Percentiles rank a stretch among this genome's conserved stretches.
Conservation (phyloP, 257 asterid species). For the Orobanche coerulescens region DNA sequence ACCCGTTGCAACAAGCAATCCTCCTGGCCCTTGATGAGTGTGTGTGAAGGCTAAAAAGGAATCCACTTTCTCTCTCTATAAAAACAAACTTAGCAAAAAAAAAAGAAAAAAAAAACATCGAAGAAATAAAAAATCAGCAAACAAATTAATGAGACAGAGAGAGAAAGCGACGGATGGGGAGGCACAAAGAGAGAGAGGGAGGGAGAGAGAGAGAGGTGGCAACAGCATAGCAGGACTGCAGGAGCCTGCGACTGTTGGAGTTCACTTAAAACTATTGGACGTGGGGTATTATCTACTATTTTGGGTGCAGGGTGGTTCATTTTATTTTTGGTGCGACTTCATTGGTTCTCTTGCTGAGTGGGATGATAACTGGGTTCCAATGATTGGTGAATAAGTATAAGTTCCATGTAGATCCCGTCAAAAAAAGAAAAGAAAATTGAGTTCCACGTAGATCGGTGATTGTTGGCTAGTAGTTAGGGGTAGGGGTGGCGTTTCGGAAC, state of each 20-base stretch:
- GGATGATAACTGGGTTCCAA: not conserved
- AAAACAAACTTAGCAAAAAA: not conserved
- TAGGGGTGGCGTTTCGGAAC: too few relatives aligned
- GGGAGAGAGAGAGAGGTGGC: slow-evolving; percentile 4
- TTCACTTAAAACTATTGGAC: not conserved
- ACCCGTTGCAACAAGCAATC: not conserved
- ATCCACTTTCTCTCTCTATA: not conserved
- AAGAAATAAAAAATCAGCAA: not conserved
- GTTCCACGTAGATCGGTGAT: too few relatives aligned
- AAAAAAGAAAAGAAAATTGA: too few relatives aligned
- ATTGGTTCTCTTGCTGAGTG: not conserved
- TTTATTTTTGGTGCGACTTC: not conserved
- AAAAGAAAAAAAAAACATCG: too few relatives aligned
- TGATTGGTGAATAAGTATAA: too few relatives aligned
- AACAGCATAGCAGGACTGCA: slow-evolving; percentile 12
- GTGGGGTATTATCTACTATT: not conserved
- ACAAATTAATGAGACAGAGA: not conserved
- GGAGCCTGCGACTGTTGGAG: slow-evolving; percentile 1
- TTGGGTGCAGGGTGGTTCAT: not conserved
- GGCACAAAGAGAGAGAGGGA: too few relatives aligned
- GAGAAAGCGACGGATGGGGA: not conserved
- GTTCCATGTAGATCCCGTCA: too few relatives aligned
- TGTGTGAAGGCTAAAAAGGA: not conserved
- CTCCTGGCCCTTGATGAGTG: not conserved
- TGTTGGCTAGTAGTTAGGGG: too few relatives aligned